Evolutionary conservation across 495 filamentous ascomycete species (phyloP), one percentile per base, ranked within the genome.

Genomic region (Aspergillus avenaceus): DNA sequence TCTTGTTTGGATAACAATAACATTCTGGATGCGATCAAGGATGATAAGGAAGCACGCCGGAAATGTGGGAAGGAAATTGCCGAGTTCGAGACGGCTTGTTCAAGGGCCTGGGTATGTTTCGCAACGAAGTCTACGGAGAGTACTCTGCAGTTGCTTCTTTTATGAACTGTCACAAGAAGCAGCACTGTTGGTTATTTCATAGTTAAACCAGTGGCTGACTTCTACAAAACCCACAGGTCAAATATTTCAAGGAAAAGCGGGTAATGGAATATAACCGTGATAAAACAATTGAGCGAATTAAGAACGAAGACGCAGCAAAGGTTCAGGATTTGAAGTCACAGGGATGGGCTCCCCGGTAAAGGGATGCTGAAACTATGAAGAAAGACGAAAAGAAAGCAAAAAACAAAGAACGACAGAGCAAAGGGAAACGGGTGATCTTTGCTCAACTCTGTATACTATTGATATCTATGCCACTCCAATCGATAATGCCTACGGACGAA

Each of bases 221-320:
- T 1, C n/a, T n/a, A 8, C 23, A n/a, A 9, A 23, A 42, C 18
- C 21, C 44, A 23, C 59, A 97, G 92, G 90, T 97, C 49, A 88
- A 87, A 69, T 96, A 98, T 70, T 98, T 98, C 77, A 96, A 97
- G 70, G 87, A 96, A 64, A 84, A 89, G 69, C 78, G 93, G 51
- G 90, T 97, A 31, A 91, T 93, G 75, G 91, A 97, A 49, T 78
- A 84, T 60, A 87, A 96, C 50, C 87, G 89, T 63, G 85, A 88
- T 54, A 75, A 84, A 67, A 86, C 86, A 36, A 69, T 97, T 28
- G 84, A 86, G 68, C 80, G 80, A 55, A 79, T 98, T 51, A 80
- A 89, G 65, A 82, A 80, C 21, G 87, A 96, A 65, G 89, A 89
- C 53, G 92, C 79, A 32, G 64, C 64, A n/a, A 70, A 60, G 50